Evolutionary conservation across 768 basidiomycete species (phyloP).

Genomic region (Tylopilus vinaceipallidus): DNA sequence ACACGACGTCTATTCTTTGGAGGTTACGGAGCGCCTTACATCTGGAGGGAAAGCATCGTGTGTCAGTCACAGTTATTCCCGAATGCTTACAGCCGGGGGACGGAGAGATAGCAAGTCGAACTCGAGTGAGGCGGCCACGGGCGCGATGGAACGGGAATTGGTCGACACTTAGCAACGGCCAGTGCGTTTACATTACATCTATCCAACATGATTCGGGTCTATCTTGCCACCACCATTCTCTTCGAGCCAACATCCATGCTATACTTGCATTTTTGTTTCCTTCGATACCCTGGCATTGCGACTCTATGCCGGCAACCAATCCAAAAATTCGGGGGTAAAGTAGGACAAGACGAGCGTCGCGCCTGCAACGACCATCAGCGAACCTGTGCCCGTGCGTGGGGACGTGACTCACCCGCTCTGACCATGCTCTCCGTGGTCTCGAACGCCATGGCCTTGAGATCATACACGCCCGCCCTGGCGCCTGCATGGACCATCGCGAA

Average conservation of each 20-base stretch:
- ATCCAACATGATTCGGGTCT: no score
- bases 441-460: constrained; percentile 89
- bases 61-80: no score
- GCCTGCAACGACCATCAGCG: constrained; percentile 45
- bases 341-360: constrained; percentile 90
- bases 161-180: no score
- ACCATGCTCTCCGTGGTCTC: constrained; percentile 91
- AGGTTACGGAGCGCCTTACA: no score
- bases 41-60: no score
- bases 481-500: constrained; percentile 97
- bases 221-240: no score
- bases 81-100: no score
- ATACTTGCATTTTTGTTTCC: neutral
- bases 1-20: no score
- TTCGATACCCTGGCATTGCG: neutral
- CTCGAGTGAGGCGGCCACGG: no score
- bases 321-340: constrained; percentile 95
- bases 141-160: no score
- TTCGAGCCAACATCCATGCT: neutral
- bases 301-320: constrained; percentile 58
- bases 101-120: no score
- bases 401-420: constrained; percentile 67
- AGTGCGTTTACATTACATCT: no score
- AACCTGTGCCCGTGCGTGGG: neutral
- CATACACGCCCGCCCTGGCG: constrained; percentile 91